Evolutionary conservation across 495 filamentous ascomycete genomes (phyloP).

Genomic region (Penicillium crystallinum): DNA sequence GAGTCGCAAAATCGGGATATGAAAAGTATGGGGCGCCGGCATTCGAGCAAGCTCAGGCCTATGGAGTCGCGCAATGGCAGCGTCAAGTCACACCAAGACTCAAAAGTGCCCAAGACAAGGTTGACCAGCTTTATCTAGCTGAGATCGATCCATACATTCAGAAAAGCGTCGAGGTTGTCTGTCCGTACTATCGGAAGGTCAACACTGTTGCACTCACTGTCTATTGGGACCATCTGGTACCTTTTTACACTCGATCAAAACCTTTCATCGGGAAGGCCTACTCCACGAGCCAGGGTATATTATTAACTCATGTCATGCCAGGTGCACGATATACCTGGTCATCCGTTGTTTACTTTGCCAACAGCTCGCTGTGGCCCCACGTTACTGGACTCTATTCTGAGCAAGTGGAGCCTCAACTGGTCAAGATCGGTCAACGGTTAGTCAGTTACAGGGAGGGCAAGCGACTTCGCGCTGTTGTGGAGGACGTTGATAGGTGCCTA

Average conservation of each 20-base stretch:
- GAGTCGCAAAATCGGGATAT: conserved; percentile 58
- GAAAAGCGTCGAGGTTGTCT: conserved; percentile 46
- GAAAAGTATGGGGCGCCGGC: conserved; percentile 72
- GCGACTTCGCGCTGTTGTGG: conserved; percentile 52
- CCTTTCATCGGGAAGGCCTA: conserved; percentile 74
- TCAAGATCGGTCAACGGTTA: conserved; percentile 84
- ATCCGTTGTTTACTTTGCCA: conserved; percentile 60
- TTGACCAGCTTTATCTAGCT: conserved; percentile 60
- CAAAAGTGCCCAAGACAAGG: conserved; percentile 53
- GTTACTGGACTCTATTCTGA: conserved; percentile 74
- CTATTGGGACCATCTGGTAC: conserved; percentile 68
- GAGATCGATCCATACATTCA: conserved; percentile 69
- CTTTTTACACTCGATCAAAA: conserved; percentile 62
- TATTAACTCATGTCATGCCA: conserved; percentile 67
- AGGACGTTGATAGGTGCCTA: conserved; percentile 49
- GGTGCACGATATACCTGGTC: conserved; percentile 64
- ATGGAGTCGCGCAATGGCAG: conserved; percentile 70
- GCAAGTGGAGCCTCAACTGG: conserved; percentile 91
- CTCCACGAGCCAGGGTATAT: conserved; percentile 56
- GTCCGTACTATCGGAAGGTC: conserved; percentile 68
- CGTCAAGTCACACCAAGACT: conserved; percentile 69
- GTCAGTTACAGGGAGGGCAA: conserved; percentile 73
- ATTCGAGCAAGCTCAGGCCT: conserved; percentile 58
- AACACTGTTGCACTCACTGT: conserved; percentile 55
- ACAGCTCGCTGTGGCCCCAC: conserved; percentile 72